Percentiles rank a stretch among this genome's conserved stretches.
These are phyloP conservation scores for Arthrobotrys pseudoclavata DNA, from an alignment of 2,329 filamentous ascomycete genomes.

Conservation along the genomic window DNA sequence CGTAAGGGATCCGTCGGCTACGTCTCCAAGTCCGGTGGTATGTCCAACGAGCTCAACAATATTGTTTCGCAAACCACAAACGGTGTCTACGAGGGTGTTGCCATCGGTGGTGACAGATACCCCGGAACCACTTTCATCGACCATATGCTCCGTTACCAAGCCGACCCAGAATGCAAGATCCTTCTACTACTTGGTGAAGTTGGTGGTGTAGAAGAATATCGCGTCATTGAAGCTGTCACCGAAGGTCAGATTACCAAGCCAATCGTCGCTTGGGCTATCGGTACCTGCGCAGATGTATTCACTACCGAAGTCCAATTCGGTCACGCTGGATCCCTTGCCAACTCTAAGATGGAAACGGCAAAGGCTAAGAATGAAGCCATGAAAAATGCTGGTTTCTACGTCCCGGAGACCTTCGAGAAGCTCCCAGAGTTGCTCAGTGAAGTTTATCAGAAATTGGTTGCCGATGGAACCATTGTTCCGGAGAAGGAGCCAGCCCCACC, in stretches of 20 bases:
- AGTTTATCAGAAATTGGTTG: constrained; percentile 90
- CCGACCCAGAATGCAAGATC: constrained; percentile 98
- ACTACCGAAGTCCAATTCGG: constrained; percentile 99
- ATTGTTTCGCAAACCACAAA: constrained; percentile 96
- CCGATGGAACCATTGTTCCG: constrained; percentile 85
- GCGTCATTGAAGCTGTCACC: constrained; percentile 98
- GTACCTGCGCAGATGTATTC: constrained; percentile 99
- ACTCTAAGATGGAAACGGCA: constrained; percentile 98
- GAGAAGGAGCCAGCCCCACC: constrained; percentile 90
- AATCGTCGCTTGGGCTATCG: constrained; percentile 98
- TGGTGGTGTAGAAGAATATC: constrained; percentile 99
- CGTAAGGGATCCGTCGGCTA: constrained; percentile 98
- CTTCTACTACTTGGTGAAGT: constrained; percentile 96
- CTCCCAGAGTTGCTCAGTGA: constrained; percentile 81
- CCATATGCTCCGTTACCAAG: constrained; percentile 88
- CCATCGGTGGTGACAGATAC: constrained; percentile 99
- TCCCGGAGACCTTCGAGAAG: constrained; percentile 97
- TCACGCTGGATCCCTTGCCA: constrained; percentile 97
- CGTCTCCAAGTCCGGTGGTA: constrained; percentile 99
- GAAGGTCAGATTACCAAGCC: constrained; percentile 95
- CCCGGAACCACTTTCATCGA: constrained; percentile 99
- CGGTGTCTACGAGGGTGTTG: constrained; percentile 98
- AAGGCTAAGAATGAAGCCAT: constrained; percentile 97
- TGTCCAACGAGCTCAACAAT: constrained; percentile 99
- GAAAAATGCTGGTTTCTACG: constrained; percentile 92